These are phyloP conservation scores for Gautieria morchelliformis DNA, from an alignment of 768 basidiomycete species.

Conservation along the genomic window DNA sequence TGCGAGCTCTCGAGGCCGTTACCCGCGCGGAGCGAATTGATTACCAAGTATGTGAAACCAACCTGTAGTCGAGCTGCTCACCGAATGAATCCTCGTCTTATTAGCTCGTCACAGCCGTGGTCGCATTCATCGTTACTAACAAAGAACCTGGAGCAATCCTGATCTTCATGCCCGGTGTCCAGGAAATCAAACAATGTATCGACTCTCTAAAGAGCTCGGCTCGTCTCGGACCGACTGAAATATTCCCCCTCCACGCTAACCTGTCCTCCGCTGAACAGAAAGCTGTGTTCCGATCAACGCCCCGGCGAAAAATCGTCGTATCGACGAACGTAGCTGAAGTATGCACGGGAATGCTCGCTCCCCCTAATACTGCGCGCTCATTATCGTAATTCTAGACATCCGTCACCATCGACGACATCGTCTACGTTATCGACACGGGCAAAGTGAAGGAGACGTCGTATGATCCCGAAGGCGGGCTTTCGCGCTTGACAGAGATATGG, in stretches of 20 bases:
- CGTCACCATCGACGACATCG: conserved; percentile 83
- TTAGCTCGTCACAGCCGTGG: conserved; percentile 58
- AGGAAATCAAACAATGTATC: conserved; percentile 75
- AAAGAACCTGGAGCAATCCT: conserved; percentile 58
- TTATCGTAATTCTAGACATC: conserved; percentile 48
- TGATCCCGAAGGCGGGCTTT: conserved; percentile 63
- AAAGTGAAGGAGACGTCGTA: conserved; percentile 76
- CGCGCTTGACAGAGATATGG: conserved; percentile 71
- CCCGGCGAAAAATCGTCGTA: conserved; percentile 74
- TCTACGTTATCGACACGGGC: conserved; percentile 78
- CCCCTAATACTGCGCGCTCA: not conserved
- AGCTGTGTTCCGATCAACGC: conserved; percentile 54
- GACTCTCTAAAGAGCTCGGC: conserved; percentile 38
- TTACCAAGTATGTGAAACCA: conserved; percentile 41
- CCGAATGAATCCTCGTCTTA: conserved; percentile 17
- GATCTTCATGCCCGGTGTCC: conserved; percentile 86
- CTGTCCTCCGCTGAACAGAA: conserved; percentile 78
- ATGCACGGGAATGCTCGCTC: conserved; percentile 10
- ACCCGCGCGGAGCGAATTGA: conserved; percentile 58
- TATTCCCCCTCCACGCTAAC: conserved; percentile 84
- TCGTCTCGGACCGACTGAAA: conserved; percentile 30
- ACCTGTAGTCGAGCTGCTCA: not conserved
- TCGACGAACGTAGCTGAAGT: conserved; percentile 91
- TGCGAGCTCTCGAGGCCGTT: conserved; percentile 51
- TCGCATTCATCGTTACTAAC: conserved; percentile 50